These are phyloP conservation scores for Aegilops sharonensis DNA, from an alignment of 176 grass and related monocot genomes.

Conservation along the genomic window DNA sequence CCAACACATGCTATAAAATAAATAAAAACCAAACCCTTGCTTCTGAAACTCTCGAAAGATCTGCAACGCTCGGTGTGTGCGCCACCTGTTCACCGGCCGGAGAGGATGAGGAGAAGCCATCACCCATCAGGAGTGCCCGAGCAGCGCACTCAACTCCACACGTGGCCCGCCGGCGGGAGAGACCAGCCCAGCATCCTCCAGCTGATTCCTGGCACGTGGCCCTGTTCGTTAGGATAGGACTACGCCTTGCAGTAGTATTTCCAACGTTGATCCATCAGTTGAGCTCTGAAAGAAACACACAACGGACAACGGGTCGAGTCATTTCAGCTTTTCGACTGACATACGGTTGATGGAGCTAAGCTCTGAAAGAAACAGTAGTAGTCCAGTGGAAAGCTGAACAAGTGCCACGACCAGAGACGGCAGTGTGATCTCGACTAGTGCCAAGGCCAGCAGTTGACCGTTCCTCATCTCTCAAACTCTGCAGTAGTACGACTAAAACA, in stretches of 20 bases:
- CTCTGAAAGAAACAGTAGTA: too few species aligned
- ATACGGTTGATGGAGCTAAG: background rate
- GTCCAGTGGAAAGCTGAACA: too few species aligned
- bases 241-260: background rate
- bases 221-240: background rate
- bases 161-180: slow-evolving; percentile 11
- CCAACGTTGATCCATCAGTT: background rate
- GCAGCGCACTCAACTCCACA: slow-evolving; percentile 30
- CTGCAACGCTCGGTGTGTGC: background rate
- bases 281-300: background rate
- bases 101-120: slow-evolving; percentile 12
- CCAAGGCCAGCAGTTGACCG: background rate
- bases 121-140: slow-evolving; percentile 33
- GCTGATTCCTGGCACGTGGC: background rate
- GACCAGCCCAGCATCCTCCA: background rate
- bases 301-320: background rate
- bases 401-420: background rate
- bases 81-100: slow-evolving; percentile 27
- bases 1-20: background rate
- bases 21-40: slow-evolving; percentile 2
- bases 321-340: background rate
- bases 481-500: background rate
- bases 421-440: background rate
- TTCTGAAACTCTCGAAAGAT: slow-evolving; percentile 37
- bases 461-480: slow-evolving; percentile 7